Conservation (phyloP, 306 rosid species). For the Myrica gale region DNA sequence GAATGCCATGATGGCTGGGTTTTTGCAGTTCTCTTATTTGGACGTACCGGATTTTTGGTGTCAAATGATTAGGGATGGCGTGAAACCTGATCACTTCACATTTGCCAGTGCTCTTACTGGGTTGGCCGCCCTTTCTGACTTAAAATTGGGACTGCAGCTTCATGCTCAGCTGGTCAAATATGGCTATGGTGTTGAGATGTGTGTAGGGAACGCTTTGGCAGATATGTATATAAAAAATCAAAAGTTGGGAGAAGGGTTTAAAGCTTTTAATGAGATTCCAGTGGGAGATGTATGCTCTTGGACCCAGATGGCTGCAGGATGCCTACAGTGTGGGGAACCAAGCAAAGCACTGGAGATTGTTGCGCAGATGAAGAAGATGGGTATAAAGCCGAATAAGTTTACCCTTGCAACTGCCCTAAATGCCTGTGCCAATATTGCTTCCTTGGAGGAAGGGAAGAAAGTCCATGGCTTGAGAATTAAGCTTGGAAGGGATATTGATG, state of each 20-base stretch:
- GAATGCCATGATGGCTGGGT: constrained; percentile 72
- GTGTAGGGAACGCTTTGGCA: constrained; percentile 63
- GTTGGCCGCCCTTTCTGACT: constrained; percentile 50
- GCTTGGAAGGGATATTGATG: constrained; percentile 57
- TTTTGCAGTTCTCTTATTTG: constrained; percentile 43
- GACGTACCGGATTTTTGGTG: constrained; percentile 55
- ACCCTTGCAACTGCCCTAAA: constrained; percentile 71
- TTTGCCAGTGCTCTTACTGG: constrained; percentile 63
- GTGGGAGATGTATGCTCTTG: constrained; percentile 64
- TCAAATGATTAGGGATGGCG: constrained; percentile 40
- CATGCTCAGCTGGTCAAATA: constrained; percentile 59
- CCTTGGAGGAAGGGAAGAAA: constrained; percentile 70
- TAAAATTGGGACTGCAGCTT: constrained; percentile 57
- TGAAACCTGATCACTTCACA: constrained; percentile 58
- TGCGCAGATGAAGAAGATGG: constrained; percentile 42
- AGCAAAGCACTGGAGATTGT: constrained; percentile 51
- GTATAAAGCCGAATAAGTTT: constrained; percentile 59
- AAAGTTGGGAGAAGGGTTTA: constrained; percentile 52
- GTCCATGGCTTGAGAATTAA: constrained; percentile 65
- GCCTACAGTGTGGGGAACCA: constrained; percentile 59
- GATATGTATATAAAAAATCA: constrained; percentile 64
- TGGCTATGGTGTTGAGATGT: constrained; percentile 60
- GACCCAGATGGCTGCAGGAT: constrained; percentile 75
- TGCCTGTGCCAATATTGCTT: constrained; percentile 61
- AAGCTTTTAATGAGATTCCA: constrained; percentile 66